These are phyloP conservation scores for Amylocarpus encephaloides DNA, from an alignment of 2,329 filamentous ascomycete species.

Conservation along the genomic window DNA sequence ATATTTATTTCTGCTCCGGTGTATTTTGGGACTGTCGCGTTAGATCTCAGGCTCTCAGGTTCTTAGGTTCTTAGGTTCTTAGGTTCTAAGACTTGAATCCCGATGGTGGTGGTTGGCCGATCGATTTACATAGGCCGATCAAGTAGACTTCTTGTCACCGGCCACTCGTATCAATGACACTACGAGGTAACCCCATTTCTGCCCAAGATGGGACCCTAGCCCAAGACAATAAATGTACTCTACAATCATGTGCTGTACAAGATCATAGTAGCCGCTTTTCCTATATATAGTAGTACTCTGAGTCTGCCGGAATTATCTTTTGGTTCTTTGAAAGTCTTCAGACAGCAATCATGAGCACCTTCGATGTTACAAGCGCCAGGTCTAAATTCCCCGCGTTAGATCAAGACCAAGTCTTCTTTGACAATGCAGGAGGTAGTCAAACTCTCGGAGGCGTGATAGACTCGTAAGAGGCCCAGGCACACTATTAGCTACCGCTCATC, in stretches of 20 bases:
- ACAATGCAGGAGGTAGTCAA: slow-evolving; percentile 75
- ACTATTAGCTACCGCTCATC: not conserved
- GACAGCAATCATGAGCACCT: slow-evolving; percentile 28
- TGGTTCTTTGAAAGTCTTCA: not conserved
- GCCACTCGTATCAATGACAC: too few species aligned
- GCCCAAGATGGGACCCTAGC: too few species aligned
- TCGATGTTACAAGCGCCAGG: slow-evolving; percentile 51
- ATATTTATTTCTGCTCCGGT: not conserved
- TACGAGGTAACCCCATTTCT: not conserved
- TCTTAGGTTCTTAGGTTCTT: too few species aligned
- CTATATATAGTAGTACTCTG: not conserved
- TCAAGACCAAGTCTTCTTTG: slow-evolving; percentile 64
- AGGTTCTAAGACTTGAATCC: too few species aligned
- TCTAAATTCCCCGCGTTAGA: slow-evolving; percentile 62
- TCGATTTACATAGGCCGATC: too few species aligned
- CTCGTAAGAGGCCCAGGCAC: slow-evolving; percentile 40
- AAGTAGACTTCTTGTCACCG: too few species aligned
- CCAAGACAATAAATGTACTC: not conserved
- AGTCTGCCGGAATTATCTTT: not conserved
- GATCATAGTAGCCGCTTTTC: not conserved
- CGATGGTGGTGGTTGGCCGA: too few species aligned
- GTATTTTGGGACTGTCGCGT: not conserved
- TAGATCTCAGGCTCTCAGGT: too few species aligned
- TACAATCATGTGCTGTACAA: not conserved
- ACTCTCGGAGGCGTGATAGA: slow-evolving; percentile 60